Base-by-base conservation (phyloP, 345 rosid genomes). In the Gossypium stocksii region DNA sequence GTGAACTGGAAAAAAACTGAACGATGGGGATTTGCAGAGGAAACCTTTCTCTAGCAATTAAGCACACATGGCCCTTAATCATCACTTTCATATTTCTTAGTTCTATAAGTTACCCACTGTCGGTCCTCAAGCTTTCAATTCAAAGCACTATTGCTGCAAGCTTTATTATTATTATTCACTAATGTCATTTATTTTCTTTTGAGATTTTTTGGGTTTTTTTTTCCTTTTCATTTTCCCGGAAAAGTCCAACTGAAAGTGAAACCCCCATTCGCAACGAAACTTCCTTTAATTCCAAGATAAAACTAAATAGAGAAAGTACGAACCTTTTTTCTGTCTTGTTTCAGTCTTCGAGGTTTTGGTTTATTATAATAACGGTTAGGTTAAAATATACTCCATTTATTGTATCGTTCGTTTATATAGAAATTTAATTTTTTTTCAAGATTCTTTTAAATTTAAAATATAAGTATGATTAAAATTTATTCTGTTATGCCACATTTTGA, bases 1-100 rank as follows among this genome's bases (percentile, higher is more conserved):
- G 46, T 70, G 73, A 70, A 52, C 71, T 48, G 46, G 61, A 70
- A 51, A 34, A 70, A 52, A 9, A 11, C 6, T 22, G 46, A 70
- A 5, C 41, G 49, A 11, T 38, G 25, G 16, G 61, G n/a, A 70
- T 29, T 70, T 70, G 27, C 46, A 70, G 15, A 16, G 8, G 5
- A 66, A 44, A n/a, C n/a, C 19, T 29, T 56, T 15, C 41, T 34
- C 41, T 34, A 34, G 15, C 17, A 51, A 51, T 51, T 51, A 51
- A 51, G 48, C 23, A 38, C 57, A 51, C 57, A 51, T 51, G 19
- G 2, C 1, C 19, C 54, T 6, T 14, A 49, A 49, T 49, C 14
- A 49, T 49, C 1, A 49, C 53, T 49, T 49, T 17, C 54, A 49
- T 49, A 49, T 2, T 15, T 16, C 54, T 51, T 51, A 51, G 4